Evolutionary conservation across 176 grass and related monocot species (phyloP), one percentile per base, ranked within the genome.

Genomic region (Dactylis glomerata): DNA sequence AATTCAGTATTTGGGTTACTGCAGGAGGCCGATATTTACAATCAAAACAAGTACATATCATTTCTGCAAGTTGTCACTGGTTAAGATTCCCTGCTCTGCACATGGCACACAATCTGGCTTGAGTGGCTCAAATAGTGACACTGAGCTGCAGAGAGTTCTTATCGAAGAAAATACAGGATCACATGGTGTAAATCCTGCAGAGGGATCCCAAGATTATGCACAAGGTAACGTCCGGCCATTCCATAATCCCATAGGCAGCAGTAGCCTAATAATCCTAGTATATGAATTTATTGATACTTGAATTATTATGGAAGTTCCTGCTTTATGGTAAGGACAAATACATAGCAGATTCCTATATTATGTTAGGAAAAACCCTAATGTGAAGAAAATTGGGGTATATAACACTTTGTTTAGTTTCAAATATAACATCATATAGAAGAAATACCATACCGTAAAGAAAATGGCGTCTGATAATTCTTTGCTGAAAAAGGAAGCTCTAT

Each of bases 1-100:
- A 50, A 82, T 24, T 14, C 51, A 65, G 17, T n/a, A 51, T 74
- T 77, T 65, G 68, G 17, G 10, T 85, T 83, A 28, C 84, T 84
- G 40, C 75, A 95, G 95, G 89, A 95, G 83, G 76, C 85, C 92
- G 46, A 67, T 95, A 73, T 87, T 87, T 83, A 88, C 95, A 40
- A 77, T 98, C 36, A 92, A 57, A 67, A 95, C 92, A 79, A 93
- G 90, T 47, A 85, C 88, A 40, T 95, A 98, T 63, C 95, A 98
- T 82, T 98, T 98, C 86, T 95, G 92, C 85, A 98, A 98, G 85
- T 86, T 98, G 87, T 95, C 95, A 50, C 84, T 95, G 33, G 91
- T 94, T 85, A 95, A 93, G 71, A 42, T 86, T 65, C 68, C 91
- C 72, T 82, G 22, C 36, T 45, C 8, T 38, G 40, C 71, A 58